phyloP scores from a whole-genome alignment of 805 yeast genomes.

The Sugiyamaella qingdaonensis region DNA sequence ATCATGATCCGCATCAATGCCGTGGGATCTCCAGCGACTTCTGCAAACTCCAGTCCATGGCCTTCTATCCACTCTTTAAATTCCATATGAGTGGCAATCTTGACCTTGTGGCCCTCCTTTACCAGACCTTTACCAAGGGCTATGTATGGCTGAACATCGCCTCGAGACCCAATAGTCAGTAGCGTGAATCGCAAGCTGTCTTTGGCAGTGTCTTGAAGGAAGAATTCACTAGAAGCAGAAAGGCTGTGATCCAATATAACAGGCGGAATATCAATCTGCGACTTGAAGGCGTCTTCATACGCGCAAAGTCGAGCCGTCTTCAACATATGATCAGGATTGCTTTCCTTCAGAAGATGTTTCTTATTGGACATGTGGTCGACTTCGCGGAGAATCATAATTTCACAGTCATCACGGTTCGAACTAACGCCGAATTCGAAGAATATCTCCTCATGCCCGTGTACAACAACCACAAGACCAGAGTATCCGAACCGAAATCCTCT shows the following conservation, averaged over 20 bases:
- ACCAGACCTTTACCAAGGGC: conserved; percentile 78
- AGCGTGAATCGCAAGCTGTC: conserved; percentile 9
- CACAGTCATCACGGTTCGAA: conserved; percentile 63
- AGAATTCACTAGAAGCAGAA: conserved; percentile 4
- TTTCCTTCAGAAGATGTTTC: conserved; percentile 6
- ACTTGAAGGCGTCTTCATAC: conserved; percentile 57
- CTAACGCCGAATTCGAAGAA: conserved; percentile 57
- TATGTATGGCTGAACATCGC: conserved; percentile 95
- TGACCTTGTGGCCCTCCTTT: conserved; percentile 77
- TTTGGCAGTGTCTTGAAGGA: conserved; percentile 4
- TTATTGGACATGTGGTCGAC: conserved; percentile 36
- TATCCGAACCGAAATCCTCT: conserved; percentile 65
- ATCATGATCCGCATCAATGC: conserved; percentile 92
- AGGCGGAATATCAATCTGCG: conserved; percentile 19
- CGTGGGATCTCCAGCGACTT: conserved; percentile 89
- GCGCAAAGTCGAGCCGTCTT: conserved; percentile 59
- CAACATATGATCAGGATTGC: conserved; percentile 19
- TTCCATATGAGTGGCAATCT: conserved; percentile 82
- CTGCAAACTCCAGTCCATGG: conserved; percentile 64
- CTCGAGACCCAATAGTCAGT: conserved; percentile 89
- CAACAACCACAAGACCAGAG: conserved; percentile 63
- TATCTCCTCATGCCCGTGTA: conserved; percentile 72
- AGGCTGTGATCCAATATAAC: conserved; percentile 7
- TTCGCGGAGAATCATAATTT: conserved; percentile 43
- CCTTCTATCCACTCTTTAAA: conserved; percentile 68